Conservation (phyloP, 495 filamentous ascomycete species). For the Penicillium argentinense region DNA sequence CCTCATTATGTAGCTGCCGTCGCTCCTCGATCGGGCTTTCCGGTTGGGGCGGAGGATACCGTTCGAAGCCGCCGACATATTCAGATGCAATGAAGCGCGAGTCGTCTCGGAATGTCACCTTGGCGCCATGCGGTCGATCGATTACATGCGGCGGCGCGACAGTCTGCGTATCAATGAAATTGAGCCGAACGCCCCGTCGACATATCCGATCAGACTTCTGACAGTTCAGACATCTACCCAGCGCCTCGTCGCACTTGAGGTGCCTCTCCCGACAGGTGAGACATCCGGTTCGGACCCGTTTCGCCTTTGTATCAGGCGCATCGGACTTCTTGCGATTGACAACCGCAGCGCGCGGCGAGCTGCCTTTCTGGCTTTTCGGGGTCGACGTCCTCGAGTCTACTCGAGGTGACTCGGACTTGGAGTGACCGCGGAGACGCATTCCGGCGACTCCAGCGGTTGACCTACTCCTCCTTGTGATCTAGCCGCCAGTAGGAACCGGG, state of each 20-base stretch:
- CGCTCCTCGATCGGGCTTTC: conserved; percentile 35
- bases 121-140: conserved; percentile 63
- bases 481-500: conserved; percentile 24
- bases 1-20: conserved; percentile 39
- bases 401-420: conserved; percentile 13
- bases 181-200: conserved; percentile 82
- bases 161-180: conserved; percentile 86
- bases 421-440: conserved; percentile 23
- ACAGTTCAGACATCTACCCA: conserved; percentile 83
- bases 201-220: conserved; percentile 82
- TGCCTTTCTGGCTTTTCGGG: conserved; percentile 19
- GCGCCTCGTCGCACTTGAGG: conserved; percentile 79
- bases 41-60: conserved; percentile 61
- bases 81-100: conserved; percentile 89
- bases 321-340: conserved; percentile 28
- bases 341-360: conserved; percentile 19
- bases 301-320: conserved; percentile 51
- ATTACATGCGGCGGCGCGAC: conserved; percentile 64
- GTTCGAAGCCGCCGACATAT: conserved; percentile 77
- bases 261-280: conserved; percentile 76
- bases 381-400: conserved; percentile 13
- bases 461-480: conserved; percentile 5
- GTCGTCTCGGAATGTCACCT: conserved; percentile 81
- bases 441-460: background rate
- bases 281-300: conserved; percentile 73